Base-by-base conservation (phyloP, 108 stramenopile species). In the Fragilaria crotonensis region DNA sequence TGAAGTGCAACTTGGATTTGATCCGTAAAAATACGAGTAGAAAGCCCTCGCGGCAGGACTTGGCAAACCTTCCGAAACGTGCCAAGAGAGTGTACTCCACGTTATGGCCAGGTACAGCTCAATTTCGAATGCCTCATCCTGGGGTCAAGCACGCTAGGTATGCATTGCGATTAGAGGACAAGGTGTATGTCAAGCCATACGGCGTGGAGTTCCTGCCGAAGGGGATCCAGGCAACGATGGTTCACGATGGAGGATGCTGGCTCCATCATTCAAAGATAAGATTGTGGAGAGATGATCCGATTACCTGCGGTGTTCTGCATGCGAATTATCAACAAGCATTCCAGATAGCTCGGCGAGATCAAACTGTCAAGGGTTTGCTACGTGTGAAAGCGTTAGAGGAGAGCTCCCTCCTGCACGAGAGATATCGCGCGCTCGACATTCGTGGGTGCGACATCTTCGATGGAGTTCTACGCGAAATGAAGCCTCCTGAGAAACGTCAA, bases 61-160 rank as follows among this genome's bases (percentile, higher is more conserved):
- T 25, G 7, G 30, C 30, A 19, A 32, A 56, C 20, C 30, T 29
- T 33, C 30, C n/a, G 27, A 36, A 32, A 19, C 2, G 19, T 20
- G 19, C 54, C 3, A 33, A 21, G 1, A 33, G 2, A 5, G 14
- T 21, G 18, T 7, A 23, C 23, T 50, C 49, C 9, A 50, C 49
- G 17, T 50, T 19, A n/a, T 56, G 54, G 54, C 54, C 54, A 2
- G 28, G n/a, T 2, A 32, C 32, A 22, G 54, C 33, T 1, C 54
- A 56, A 33, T 31, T 56, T 31, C 54, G 54, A 4, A 56, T 56
- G 54, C 54, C 54, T 56, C 54, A 56, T 33, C 54, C 54, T 1
- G 36, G 36, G 14, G 54, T 56, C n/a, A 49, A 49, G 14, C 48
- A 49, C 19, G 54, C 54, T 2, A 19, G 27, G 33, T 29, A 33